Evolutionary conservation across 2,329 filamentous ascomycete genomes (phyloP), one percentile per base, ranked within the genome.

Genomic region (Ophiosphaerella narmari): DNA sequence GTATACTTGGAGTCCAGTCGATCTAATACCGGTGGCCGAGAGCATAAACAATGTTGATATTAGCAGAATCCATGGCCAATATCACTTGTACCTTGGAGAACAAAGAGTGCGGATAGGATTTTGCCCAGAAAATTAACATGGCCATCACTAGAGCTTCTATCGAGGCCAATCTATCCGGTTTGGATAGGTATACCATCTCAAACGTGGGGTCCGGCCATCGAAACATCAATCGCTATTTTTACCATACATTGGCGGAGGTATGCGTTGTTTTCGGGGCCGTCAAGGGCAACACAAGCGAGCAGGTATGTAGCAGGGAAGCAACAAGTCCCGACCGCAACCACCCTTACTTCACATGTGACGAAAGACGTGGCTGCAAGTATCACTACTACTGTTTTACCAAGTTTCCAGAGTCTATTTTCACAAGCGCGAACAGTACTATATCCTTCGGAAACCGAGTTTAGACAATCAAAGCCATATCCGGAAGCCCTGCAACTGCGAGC

Each of bases 91-190:
- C 62, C 0, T 59, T 73, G 4, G 62, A 70, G 0, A 65, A 71
- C 1, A 63, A 72, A 23, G 67, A 74, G 1, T 84, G 82, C 52
- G 52, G 69, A 1, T 48, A 85, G 4, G 68, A 67, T 8, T 75
- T 82, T 5, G 69, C 77, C 8, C 77, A 85, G 54, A 71, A 74
- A 1, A 85, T 82, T 60, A 62, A 65, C 4, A 61, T 86, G 9
- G 82, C 75, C 0, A 55, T 86, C 0, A 83, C 81, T 4, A 83
- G 82, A 1, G 82, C 81, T 0, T 80, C 78, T 0, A 57, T 85
- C 0, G 74, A 67, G 2, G 42, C 83, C 4, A 68, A 66, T 1
- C 18, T 31, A 31, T 12, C 26, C 11, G 13, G 16, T 11, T 13
- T 32, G 1, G 2, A 21, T 21, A 21, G 18, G 29, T 5, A 23